A percentile compares a stretch with the other conserved stretches of the same genome.
Evolutionary conservation across 257 asterid genomes (phyloP).

Genomic region (Orobanche coerulescens): DNA sequence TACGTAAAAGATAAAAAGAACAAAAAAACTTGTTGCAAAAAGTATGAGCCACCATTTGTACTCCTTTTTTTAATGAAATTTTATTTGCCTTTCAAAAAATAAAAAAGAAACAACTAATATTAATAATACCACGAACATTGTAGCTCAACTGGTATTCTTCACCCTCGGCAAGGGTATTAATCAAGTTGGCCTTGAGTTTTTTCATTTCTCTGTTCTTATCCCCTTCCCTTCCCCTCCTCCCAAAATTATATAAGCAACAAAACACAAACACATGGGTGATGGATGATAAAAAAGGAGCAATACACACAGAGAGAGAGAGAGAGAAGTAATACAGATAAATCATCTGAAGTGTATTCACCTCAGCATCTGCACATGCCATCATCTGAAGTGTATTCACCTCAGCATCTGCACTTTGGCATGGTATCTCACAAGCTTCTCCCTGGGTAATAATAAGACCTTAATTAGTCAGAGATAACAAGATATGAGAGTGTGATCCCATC

Average conservation of each 20-base stretch:
- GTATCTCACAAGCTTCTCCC: slow-evolving; percentile 22
- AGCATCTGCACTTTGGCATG: slow-evolving; percentile 20
- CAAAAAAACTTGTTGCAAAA: too few species aligned
- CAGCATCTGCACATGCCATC: slow-evolving; percentile 17
- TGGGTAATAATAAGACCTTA: slow-evolving; percentile 16
- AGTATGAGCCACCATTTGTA: too few species aligned
- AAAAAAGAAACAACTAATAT: too few species aligned
- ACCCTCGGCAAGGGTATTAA: too few species aligned
- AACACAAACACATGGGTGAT: neutral
- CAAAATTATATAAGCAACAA: neutral
- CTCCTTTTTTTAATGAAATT: too few species aligned
- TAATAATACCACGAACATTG: too few species aligned
- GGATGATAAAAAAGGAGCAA: neutral
- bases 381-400: slow-evolving; percentile 31
- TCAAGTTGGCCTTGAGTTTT: too few species aligned
- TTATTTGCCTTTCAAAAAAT: too few species aligned
- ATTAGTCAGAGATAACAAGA: neutral
- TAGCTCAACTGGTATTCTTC: too few species aligned
- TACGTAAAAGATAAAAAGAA: too few species aligned
- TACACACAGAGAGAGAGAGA: neutral
- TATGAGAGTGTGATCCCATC: neutral
- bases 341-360: slow-evolving; percentile 29
- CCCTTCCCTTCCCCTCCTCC: too few species aligned
- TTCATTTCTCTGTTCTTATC: too few species aligned
- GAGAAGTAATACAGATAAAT: neutral